Evolutionary conservation across 345 rosid species (phyloP).

Genomic region (Lepidium africanum): DNA sequence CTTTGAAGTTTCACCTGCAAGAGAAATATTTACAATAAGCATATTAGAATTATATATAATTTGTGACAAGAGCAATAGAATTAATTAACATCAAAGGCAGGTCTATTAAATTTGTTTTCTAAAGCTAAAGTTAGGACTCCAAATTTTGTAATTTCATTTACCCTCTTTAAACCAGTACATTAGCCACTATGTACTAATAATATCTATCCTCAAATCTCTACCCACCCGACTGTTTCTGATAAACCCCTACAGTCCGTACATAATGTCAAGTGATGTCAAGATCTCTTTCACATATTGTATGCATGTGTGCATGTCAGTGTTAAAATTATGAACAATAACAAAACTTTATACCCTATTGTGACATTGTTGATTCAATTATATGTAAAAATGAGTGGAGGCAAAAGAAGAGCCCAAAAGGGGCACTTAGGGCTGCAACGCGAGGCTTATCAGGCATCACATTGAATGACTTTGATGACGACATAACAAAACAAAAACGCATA

Average conservation of each 20-base stretch:
- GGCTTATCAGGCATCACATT: conserved; percentile 15
- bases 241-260: conserved; percentile 10
- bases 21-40: neutral
- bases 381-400: conserved; percentile 1
- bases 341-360: conserved; percentile 19
- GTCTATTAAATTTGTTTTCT: neutral
- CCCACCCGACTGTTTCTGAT: neutral
- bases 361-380: conserved; percentile 12
- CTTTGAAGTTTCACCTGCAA: too few relatives aligned
- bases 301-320: conserved; percentile 32
- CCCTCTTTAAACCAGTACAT: neutral
- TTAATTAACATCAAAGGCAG: neutral
- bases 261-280: conserved; percentile 18
- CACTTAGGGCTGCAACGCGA: conserved; percentile 23
- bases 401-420: conserved; percentile 18
- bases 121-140: neutral
- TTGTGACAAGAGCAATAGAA: neutral
- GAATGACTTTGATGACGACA: conserved; percentile 27
- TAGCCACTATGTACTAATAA: neutral
- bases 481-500: conserved; percentile 27
- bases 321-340: conserved; percentile 6
- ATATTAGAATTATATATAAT: neutral
- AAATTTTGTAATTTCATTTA: neutral
- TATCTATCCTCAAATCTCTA: neutral
- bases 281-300: conserved; percentile 15